Base-by-base conservation (phyloP, 177 flowering plant genomes). In the Tripterygium wilfordii region DNA sequence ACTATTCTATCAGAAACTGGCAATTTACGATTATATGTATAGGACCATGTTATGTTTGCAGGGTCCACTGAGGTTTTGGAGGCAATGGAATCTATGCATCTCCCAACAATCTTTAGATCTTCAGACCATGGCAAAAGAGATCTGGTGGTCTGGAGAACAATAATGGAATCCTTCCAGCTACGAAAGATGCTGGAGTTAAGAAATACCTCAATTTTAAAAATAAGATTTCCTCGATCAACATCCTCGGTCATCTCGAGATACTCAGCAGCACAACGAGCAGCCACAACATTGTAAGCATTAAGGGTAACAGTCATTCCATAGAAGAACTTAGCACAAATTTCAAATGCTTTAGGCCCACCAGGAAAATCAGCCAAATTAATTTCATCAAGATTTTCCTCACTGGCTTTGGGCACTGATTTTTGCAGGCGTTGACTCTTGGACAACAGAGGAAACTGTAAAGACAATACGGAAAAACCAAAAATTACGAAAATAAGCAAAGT, bases 121-220 rank as follows among this genome's bases (percentile, higher is more conserved):
- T 89, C 97, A n/a, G 88, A 72, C 84, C 83, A 86, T 2, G 88
- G 89, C 12, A 76, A 57, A 48, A 78, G 78, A 45, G 80, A 68
- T 57, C 60, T 76, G 16, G 92, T 66, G 9, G 95, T 78, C 49
- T 83, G 92, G 4, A 89, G 79, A 54, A 79, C 87, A 33, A 86
- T 76, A 25, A 88, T 88, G 30, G 89, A 79, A 63, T 88, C 96
- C 56, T 85, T 85, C 96, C 96, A 88, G 71, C 79, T 77, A 2
- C 78, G 88, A 39, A 88, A 75, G 42, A 88, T 57, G 50, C 94
- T 77, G 7, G 95, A 75, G 40, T 74, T 82, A 45, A 88, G 74
- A 47, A 88, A 88, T 15, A 88, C 86, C 63, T 88, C 96, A 23
- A 88, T 77, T 58, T 88, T 88, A 36, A 67, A 81, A 30, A 83